Evolutionary conservation across 164 flowering plant species (phyloP).

Genomic region (Macadamia integrifolia): DNA sequence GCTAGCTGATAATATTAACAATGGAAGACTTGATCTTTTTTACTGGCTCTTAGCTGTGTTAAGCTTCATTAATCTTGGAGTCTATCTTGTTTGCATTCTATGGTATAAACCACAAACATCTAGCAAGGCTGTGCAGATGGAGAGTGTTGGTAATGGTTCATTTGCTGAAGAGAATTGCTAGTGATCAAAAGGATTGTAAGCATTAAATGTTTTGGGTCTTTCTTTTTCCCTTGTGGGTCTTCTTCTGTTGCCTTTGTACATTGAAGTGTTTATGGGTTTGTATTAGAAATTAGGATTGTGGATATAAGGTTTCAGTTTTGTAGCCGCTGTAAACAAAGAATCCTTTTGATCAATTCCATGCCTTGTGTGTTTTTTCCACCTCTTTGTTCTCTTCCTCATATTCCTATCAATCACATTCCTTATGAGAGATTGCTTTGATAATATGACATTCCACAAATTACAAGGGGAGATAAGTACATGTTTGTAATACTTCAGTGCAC

Average conservation of each 20-base stretch:
- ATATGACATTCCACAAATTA: too few species aligned
- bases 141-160: slow-evolving; percentile 13
- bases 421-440: too few species aligned
- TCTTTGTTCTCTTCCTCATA: too few species aligned
- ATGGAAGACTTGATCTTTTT: slow-evolving; percentile 70
- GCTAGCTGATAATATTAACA: slow-evolving; percentile 68
- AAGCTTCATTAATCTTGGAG: slow-evolving; percentile 51
- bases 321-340: too few species aligned
- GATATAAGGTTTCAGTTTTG: background rate
- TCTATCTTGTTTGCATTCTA: slow-evolving; percentile 49
- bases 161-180: slow-evolving; percentile 27
- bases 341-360: too few species aligned
- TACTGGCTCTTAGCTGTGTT: slow-evolving; percentile 58
- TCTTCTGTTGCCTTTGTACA: background rate
- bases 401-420: too few species aligned
- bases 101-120: slow-evolving; percentile 46
- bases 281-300: background rate
- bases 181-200: background rate
- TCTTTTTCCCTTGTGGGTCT: background rate
- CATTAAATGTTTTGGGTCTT: background rate
- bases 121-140: slow-evolving; percentile 24
- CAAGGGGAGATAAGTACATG: too few species aligned
- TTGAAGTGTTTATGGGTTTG: background rate
- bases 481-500: too few species aligned
- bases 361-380: too few species aligned